Evolutionary conservation across 2,329 filamentous ascomycete genomes (phyloP), one percentile per base, ranked within the genome.

Genomic region (Cyclaneusma minus): DNA sequence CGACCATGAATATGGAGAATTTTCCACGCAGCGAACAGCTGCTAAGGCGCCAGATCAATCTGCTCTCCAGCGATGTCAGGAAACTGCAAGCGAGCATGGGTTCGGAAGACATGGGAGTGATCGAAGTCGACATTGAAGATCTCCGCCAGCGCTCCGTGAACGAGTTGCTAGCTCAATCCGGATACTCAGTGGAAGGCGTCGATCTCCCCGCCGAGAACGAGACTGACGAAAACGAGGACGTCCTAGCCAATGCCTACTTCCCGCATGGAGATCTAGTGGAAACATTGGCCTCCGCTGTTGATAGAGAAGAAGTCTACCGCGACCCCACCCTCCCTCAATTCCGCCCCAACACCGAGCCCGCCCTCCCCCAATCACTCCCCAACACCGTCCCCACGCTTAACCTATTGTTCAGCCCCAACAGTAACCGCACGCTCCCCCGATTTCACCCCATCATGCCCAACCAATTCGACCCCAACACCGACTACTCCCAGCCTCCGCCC

Each of bases 311-410:
- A 39, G 16, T 13, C 33, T 45, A 54, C 21, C 51, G 55, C 6
- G 75, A 81, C 38, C 68, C 68, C 6, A 79, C 73, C 0, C 56
- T 79, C 47, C 74, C 74, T 6, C 74, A 80, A 38, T 77, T 77
- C 42, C 61, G 68, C 5, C 73, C 72, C n/a, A 65, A 75, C 35
- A 28, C 33, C 8, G 13, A 16, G 12, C 56, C 49, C 16, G 33
- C 40, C 1, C 37, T 40, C 13, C 30, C 34, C 5, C 29, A 34
- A 37, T 41, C 10, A 35, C 33, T 28, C 13, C 21, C 19, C n/a
- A 37, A 35, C 22, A 24, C 26, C 2, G 32, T 34, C 6, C 32
- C 32, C 20, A 20, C 25, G 23, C 13, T 21, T 25, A 16, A 28
- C 22, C 4, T 26, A 27, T 21, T 22, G 30, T 18, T 31, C 32